Evolutionary conservation across 768 basidiomycete genomes (phyloP).

Genomic region (Russula vinacea): DNA sequence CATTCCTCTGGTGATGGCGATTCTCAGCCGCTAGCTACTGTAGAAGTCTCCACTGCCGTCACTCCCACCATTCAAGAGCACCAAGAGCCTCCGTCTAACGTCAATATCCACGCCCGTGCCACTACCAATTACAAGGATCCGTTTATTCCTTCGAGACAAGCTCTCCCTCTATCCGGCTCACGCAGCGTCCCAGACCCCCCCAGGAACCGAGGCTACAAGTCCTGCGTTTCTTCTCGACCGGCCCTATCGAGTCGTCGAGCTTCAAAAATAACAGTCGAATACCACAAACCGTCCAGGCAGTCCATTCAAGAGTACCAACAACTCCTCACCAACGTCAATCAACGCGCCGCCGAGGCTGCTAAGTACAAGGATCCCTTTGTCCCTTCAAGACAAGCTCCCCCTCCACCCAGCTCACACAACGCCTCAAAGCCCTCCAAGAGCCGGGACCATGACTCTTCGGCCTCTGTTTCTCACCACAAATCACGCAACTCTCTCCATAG

Average conservation of each 20-base stretch:
- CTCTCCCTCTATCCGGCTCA: slow-evolving; percentile 45
- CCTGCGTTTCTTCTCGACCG: slow-evolving; percentile 23
- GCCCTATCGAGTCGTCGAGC: slow-evolving; percentile 24
- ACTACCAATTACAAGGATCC: slow-evolving; percentile 43
- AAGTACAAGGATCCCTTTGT: slow-evolving; percentile 42
- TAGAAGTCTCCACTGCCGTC: background rate
- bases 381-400: slow-evolving; percentile 49
- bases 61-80: slow-evolving; percentile 61
- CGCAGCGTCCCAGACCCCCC: too few relatives aligned
- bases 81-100: slow-evolving; percentile 63
- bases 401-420: slow-evolving; percentile 37
- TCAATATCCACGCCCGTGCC: slow-evolving; percentile 53
- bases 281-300: slow-evolving; percentile 69
- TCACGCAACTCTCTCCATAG: slow-evolving; percentile 35
- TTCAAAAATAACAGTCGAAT: slow-evolving; percentile 54
- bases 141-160: slow-evolving; percentile 46
- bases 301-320: slow-evolving; percentile 77
- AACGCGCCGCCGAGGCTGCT: slow-evolving; percentile 53
- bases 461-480: slow-evolving; percentile 34
- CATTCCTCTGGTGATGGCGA: slow-evolving; percentile 40
- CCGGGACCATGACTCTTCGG: slow-evolving; percentile 25
- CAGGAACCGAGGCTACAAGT: too few relatives aligned
- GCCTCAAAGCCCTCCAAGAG: slow-evolving; percentile 24
- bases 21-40: background rate
- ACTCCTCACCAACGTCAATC: slow-evolving; percentile 58